These are phyloP conservation scores for Ganoderma lucidum DNA, from an alignment of 1,284 basidiomycete genomes.

Conservation along the genomic window DNA sequence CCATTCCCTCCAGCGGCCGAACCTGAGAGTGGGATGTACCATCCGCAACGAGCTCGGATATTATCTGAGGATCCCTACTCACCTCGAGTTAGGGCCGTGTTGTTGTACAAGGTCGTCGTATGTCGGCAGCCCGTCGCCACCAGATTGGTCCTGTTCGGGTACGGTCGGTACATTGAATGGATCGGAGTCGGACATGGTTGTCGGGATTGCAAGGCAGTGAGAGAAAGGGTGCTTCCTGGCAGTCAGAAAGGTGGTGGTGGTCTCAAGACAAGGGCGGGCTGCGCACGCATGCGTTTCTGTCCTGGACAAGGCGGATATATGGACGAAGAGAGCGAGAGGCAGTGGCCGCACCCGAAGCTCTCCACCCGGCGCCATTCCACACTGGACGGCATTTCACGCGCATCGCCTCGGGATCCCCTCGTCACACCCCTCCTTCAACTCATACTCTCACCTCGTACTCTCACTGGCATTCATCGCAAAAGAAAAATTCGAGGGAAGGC, in stretches of 20 bases:
- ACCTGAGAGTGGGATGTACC: slow-evolving; percentile 52
- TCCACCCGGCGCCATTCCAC: not conserved
- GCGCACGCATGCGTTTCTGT: slow-evolving; percentile 9
- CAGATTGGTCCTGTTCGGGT: slow-evolving; percentile 66
- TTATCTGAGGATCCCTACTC: slow-evolving; percentile 32
- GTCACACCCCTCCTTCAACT: too few relatives aligned
- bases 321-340: slow-evolving; percentile 2
- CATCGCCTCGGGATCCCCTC: not conserved
- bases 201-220: not conserved
- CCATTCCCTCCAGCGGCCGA: slow-evolving; percentile 85
- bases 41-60: slow-evolving; percentile 6
- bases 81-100: slow-evolving; percentile 81
- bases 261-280: not conserved
- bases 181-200: slow-evolving; percentile 36
- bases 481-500: not conserved
- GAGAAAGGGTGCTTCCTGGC: not conserved
- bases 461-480: not conserved
- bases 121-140: slow-evolving; percentile 70
- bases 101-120: slow-evolving; percentile 79
- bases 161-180: slow-evolving; percentile 34
- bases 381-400: not conserved
- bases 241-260: not conserved
- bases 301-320: not conserved
- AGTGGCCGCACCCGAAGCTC: slow-evolving; percentile 10
- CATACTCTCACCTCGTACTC: not conserved